Percentiles rank a stretch among this genome's conserved stretches.
Conservation (phyloP, 176 grass and related monocot species). For the Musa itinerans region DNA sequence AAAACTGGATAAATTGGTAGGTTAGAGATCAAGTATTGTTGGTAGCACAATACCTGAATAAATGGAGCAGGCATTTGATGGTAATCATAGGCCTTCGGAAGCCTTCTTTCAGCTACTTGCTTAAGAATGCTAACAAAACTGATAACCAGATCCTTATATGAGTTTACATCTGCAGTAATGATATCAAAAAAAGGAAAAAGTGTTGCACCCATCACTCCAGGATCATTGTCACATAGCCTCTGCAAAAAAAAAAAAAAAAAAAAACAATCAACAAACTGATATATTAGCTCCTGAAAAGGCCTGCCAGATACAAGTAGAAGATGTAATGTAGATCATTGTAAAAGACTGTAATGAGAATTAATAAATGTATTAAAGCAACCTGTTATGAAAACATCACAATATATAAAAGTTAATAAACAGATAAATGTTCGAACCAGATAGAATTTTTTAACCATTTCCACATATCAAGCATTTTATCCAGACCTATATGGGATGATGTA, state of each 20-base stretch:
- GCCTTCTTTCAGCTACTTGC: constrained; percentile 93
- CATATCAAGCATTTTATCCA: background rate
- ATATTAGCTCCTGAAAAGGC: background rate
- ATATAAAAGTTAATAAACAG: background rate
- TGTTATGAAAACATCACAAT: background rate
- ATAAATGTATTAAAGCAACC: background rate
- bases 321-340: background rate
- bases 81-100: constrained; percentile 92
- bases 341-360: background rate
- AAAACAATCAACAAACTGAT: background rate
- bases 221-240: constrained; percentile 93
- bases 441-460: background rate
- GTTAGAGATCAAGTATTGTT: constrained; percentile 1
- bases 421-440: background rate
- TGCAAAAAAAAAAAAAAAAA: constrained; percentile 24
- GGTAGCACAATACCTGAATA: constrained; percentile 56
- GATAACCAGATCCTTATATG: constrained; percentile 88
- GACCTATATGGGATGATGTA: background rate
- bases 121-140: constrained; percentile 99
- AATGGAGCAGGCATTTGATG: constrained; percentile 99
- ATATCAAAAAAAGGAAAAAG: constrained; percentile 87
- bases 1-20: background rate
- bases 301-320: background rate
- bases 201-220: constrained; percentile 95
- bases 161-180: constrained; percentile 74